phyloP scores from a whole-genome alignment of 2,329 filamentous ascomycete species.

The Fusarium pilosicola region DNA sequence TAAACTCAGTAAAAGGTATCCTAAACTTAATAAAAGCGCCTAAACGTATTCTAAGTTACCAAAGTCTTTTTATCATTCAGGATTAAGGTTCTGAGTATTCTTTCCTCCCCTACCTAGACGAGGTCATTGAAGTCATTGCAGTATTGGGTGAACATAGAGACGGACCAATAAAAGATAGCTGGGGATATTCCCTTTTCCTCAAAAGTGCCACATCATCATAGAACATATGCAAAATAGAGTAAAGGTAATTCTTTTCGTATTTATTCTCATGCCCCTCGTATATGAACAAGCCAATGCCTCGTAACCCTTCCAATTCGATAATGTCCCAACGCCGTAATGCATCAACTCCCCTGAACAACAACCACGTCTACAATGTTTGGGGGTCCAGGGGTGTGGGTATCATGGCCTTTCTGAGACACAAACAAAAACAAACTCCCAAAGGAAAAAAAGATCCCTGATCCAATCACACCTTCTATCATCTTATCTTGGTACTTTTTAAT shows the following conservation, averaged over 20 bases:
- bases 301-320: slow-evolving; percentile 9
- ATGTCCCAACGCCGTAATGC: slow-evolving; percentile 36
- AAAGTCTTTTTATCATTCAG: no score
- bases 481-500: slow-evolving; percentile 11
- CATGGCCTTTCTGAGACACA: slow-evolving; percentile 42
- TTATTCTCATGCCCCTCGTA: neutral
- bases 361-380: neutral
- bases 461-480: slow-evolving; percentile 33
- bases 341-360: slow-evolving; percentile 29
- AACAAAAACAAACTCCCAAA: slow-evolving; percentile 32
- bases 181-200: neutral
- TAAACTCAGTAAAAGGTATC: no score
- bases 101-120: no score
- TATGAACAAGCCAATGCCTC: slow-evolving; percentile 10
- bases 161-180: neutral
- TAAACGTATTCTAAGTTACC: no score
- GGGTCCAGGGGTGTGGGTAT: slow-evolving; percentile 42
- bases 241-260: neutral
- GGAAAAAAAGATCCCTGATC: slow-evolving; percentile 5
- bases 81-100: no score
- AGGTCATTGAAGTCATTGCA: fast-evolving
- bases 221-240: neutral
- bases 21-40: no score
- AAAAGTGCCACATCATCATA: neutral
- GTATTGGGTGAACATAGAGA: neutral